phyloP scores from a whole-genome alignment of 2,329 filamentous ascomycete genomes.

The Rutstroemia sydowiana region DNA sequence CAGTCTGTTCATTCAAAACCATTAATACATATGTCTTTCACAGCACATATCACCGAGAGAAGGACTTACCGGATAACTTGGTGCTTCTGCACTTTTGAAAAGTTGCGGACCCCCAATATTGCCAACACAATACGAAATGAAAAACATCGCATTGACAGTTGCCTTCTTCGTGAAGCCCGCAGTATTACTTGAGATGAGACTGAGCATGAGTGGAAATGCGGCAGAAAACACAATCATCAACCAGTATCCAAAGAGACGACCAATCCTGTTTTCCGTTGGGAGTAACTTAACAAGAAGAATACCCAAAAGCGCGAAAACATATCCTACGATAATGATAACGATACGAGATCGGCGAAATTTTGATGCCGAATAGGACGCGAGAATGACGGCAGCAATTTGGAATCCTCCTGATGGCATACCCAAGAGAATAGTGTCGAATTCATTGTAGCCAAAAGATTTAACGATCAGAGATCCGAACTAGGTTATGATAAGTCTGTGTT shows the following conservation, averaged over 20 bases:
- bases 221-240: slow-evolving; percentile 57
- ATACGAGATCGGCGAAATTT: slow-evolving; percentile 12
- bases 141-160: slow-evolving; percentile 5
- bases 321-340: slow-evolving; percentile 13
- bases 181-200: slow-evolving; percentile 47
- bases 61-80: slow-evolving; percentile 38
- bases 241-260: slow-evolving; percentile 43
- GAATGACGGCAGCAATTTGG: slow-evolving; percentile 1
- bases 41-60: slow-evolving; percentile 39
- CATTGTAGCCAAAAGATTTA: slow-evolving; percentile 30
- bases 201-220: slow-evolving; percentile 18
- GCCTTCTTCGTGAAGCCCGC: slow-evolving; percentile 6
- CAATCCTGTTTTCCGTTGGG: slow-evolving; percentile 41
- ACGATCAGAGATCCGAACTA: slow-evolving; percentile 32
- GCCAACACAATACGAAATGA: slow-evolving; percentile 6
- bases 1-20: slow-evolving; percentile 37
- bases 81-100: slow-evolving; percentile 4
- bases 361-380: slow-evolving; percentile 11
- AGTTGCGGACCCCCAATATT: slow-evolving; percentile 3
- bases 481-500: slow-evolving; percentile 29
- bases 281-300: slow-evolving; percentile 51
- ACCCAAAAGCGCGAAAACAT: slow-evolving; percentile 47
- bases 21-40: slow-evolving; percentile 38
- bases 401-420: slow-evolving; percentile 54
- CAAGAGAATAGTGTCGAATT: slow-evolving; percentile 31